Evolutionary conservation across 345 rosid species (phyloP).

Genomic region (Populus deltoides): DNA sequence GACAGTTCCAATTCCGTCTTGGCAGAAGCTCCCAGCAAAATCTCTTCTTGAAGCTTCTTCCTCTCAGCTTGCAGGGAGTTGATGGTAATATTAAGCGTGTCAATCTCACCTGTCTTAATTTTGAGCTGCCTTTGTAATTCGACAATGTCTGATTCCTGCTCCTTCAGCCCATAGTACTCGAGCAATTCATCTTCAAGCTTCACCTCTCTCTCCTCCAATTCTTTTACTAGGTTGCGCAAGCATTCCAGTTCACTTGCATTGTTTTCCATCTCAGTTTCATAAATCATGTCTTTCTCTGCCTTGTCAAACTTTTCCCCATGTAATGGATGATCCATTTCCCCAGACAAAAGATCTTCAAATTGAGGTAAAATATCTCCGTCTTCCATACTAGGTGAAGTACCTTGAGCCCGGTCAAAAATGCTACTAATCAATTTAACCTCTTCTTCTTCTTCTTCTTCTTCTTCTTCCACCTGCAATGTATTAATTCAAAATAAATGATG

Average conservation of each 20-base stretch:
- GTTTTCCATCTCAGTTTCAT: constrained; percentile 69
- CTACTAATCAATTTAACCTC: constrained; percentile 93
- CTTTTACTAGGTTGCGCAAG: constrained; percentile 63
- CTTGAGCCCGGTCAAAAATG: constrained; percentile 48
- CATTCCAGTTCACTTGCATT: constrained; percentile 71
- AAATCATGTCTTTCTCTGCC: constrained; percentile 55
- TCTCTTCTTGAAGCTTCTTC: constrained; percentile 86
- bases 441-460: constrained; percentile 73
- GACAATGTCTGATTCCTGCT: constrained; percentile 69
- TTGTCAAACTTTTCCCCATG: constrained; percentile 47
- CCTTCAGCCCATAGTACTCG: constrained; percentile 89
- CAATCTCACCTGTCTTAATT: constrained; percentile 87
- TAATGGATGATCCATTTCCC: constrained; percentile 73
- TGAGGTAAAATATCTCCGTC: constrained; percentile 72
- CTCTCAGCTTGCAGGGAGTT: constrained; percentile 79
- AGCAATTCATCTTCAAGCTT: constrained; percentile 93
- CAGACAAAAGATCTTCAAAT: constrained; percentile 72
- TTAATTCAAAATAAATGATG: not conserved
- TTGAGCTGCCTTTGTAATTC: constrained; percentile 88
- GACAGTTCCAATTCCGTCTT: constrained; percentile 79
- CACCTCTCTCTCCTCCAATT: constrained; percentile 87
- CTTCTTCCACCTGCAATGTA: constrained; percentile 51
- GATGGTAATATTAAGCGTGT: constrained; percentile 85
- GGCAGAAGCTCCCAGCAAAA: constrained; percentile 41
- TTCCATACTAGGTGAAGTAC: constrained; percentile 41